Evolutionary conservation across 495 filamentous ascomycete genomes (phyloP), one percentile per base, ranked within the genome.

Genomic region (Filosporella fistucella): DNA sequence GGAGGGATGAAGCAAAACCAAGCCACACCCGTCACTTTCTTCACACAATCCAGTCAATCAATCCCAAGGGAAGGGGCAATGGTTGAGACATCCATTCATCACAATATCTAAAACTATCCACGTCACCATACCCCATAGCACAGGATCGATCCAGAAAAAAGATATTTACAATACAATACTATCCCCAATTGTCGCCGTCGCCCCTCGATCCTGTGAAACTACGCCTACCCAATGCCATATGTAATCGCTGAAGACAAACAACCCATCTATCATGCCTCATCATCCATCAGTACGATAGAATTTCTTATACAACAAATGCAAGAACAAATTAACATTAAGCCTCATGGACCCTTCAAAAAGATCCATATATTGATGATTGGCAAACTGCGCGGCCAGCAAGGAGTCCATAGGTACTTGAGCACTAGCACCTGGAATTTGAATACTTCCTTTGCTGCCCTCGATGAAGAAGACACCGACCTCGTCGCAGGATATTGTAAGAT

Each of bases 301-400:
- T 71, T 98, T 98, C 77, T 89, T 90, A 73, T 96, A 96, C 42
- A 98, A 74, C 65, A 96, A 69, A 75, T 97, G 91, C 71, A 98
- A 67, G 65, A 98, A 83, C 47, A 96, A 68, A 66, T 98, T 96
- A 52, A 97, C 93, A 65, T 96, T 96, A 51, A 98, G 77, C 68
- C 83, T 80, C 61, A 94, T 70, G 54, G 81, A 78, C 18, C 89
- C 88, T 49, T 94, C 91, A 58, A 96, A 98, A 51, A 98, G 76
- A 58, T 84, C 88, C 81, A 96, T 86, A 64, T 90, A 94, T 66
- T 96, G 89, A 54, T 86, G 85, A 56, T 91, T 89, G 65, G 96
- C 91, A 67, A 96, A 98, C 68, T 98, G 93, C 43, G 88, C 91
- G 69, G 96, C 89, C 57, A 99, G 74, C 60, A 97, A 70, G 65